Evolutionary conservation across 2,329 filamentous ascomycete genomes (phyloP), one percentile per base, ranked within the genome.

Genomic region (Penicillium psychrosexuale): DNA sequence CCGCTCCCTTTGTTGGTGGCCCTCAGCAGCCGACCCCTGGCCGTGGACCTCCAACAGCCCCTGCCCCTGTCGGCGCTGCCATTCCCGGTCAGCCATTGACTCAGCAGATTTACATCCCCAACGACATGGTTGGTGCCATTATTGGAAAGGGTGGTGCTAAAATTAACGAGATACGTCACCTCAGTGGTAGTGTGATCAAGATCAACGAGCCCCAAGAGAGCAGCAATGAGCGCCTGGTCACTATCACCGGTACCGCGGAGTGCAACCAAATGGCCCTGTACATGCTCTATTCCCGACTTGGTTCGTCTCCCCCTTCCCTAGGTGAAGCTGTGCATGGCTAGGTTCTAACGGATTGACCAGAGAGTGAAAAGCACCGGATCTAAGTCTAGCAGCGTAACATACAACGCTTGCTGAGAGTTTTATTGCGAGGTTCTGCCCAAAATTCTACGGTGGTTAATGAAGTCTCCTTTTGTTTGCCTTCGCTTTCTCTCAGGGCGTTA

Each of bases 211-310:
- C 94, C 1, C 94, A 97, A 74, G 94, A 97, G 75, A 97, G 96
- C 77, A 97, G 91, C 82, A 99, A 97, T 70, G 94, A 99, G 80
- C 88, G 94, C 60, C 80, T 99, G 56, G 94, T 99, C 55, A 99
- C 94, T 15, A 96, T 99, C 65, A 97, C 94, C 2, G 94, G 94
- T 61, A 97, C 94, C 6, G 91, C 95, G 67, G 94, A 99, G 77
- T 97, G 91, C 80, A 99, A 99, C 78, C 90, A 96, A 70, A 97
- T 99, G 92, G 94, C 94, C n/a, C 78, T 99, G 53, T 99, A 97
- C 78, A 97, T 99, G 92, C 84, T 99, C 52, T 99, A 99, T 77
- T 95, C 91, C 57, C 86, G 94, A 82, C 88, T 99, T 73, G 94
- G 94, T 96, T 77, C 53, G 64, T 67, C 9, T 38, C 48, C 17